Evolutionary conservation across 1,139 yeast species (phyloP), one percentile per base, ranked within the genome.

Genomic region (Magnusiomyces magnusii): DNA sequence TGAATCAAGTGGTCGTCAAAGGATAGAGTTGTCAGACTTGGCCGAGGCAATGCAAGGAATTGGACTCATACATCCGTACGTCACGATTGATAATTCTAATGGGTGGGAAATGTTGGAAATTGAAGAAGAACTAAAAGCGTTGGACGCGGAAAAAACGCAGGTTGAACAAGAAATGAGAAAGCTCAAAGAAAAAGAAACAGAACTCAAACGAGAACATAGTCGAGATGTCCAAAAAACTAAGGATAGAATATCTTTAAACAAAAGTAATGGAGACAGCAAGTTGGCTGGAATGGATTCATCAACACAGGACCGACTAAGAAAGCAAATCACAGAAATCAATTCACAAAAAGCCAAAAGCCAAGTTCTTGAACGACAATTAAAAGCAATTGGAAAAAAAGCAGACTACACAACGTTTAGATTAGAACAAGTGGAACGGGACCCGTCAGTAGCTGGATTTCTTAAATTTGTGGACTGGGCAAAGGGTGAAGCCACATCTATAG

Each of bases 11-110:
- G 76, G 77, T 10, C 71, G 79, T 34, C 72, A 69, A 10, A 74
- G 73, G 17, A 75, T 82, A 7, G 77, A 75, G 7, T 66, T 84
- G 13, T 82, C 80, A 56, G 95, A 87, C 68, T 74, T 85, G 13
- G 74, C 86, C 49, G 81, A 81, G 66, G 86, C 87, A 0, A 74
- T 87, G 75, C 77, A 80, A 36, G 78, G 79, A 61, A 68, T 79
- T 19, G 86, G 85, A 1, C 71, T 82, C 55, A 68, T 85, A 13
- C 78, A 78, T 58, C 86, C 87, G 13, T 53, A 51, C 15, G 53
- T 27, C 17, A 31, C 39, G 10, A 27, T 57, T 17, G 60, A 57
- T 51, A 51, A 51, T 2, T 54, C 57, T 2, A 31, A 39, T 15
- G 57, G 42, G 19, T 57, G 54, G 25, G 51, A 51, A 5, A 54